phyloP scores from a whole-genome alignment of 2,329 filamentous ascomycete genomes.

The Meredithiella fracta region DNA sequence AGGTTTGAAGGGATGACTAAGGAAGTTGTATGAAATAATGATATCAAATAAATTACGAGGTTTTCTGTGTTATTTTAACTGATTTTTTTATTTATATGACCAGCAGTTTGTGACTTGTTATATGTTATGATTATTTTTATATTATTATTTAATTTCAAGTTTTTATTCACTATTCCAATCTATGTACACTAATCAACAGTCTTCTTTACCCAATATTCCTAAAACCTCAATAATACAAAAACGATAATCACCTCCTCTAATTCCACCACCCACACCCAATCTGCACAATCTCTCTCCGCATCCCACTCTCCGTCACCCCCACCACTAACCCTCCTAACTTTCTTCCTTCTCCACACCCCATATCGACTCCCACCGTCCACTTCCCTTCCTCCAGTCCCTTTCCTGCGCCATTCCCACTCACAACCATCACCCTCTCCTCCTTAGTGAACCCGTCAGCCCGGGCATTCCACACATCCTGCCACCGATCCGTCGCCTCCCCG shows the following conservation, averaged over 20 bases:
- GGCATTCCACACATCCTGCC: conserved; percentile 48
- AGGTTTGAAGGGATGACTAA: not conserved
- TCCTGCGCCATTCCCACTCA: conserved; percentile 79
- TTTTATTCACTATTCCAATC: not conserved
- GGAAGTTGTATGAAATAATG: not conserved
- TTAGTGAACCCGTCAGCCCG: conserved; percentile 25
- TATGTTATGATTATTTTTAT: not conserved
- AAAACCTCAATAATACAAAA: not conserved
- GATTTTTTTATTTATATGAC: too few relatives aligned
- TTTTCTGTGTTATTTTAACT: not conserved
- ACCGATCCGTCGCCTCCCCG: conserved; percentile 38
- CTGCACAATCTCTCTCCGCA: conserved; percentile 21
- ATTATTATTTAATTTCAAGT: not conserved
- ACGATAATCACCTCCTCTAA: not conserved
- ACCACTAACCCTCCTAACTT: conserved; percentile 64
- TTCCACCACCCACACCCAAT: conserved; percentile 20
- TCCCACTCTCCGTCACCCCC: conserved; percentile 27
- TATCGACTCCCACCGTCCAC: conserved; percentile 75
- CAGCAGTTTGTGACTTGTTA: too few relatives aligned
- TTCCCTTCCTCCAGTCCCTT: conserved; percentile 42
- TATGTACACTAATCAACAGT: not conserved
- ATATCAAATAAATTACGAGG: not conserved
- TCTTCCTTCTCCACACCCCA: conserved; percentile 53
- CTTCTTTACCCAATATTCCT: not conserved
- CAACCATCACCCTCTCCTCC: conserved; percentile 42